phyloP scores from a whole-genome alignment of 176 grass and related monocot species.

The Oryza glaberrima region DNA sequence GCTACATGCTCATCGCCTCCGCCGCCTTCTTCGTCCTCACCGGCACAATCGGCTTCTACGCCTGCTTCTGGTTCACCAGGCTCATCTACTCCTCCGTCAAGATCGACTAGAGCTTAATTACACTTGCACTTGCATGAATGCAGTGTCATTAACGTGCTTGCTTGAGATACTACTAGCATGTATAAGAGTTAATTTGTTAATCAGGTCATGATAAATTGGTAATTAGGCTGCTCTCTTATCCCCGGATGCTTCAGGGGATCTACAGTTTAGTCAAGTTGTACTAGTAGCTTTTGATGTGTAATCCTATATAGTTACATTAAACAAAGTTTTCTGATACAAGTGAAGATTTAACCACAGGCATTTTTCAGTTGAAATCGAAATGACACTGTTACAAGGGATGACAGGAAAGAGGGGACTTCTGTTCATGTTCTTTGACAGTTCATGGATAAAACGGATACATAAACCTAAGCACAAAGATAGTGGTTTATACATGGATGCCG shows the following conservation, averaged over 20 bases:
- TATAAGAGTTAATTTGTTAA: neutral
- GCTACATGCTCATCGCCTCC: constrained; percentile 92
- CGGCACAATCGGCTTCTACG: constrained; percentile 77
- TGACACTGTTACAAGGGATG: neutral
- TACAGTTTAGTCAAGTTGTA: constrained; percentile 15
- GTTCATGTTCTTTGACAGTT: neutral
- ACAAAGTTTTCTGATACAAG: neutral
- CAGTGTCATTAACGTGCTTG: neutral
- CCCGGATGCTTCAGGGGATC: neutral
- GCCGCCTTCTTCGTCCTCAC: constrained; percentile 91
- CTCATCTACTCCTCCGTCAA: constrained; percentile 91
- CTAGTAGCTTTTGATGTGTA: neutral
- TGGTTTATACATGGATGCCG: constrained; percentile 1
- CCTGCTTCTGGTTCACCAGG: constrained; percentile 88
- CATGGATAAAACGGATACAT: neutral
- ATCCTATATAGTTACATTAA: neutral
- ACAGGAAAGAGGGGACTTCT: neutral
- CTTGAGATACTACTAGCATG: neutral
- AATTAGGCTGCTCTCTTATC: neutral
- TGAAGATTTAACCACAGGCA: neutral
- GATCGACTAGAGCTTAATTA: constrained; percentile 56
- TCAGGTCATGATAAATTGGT: neutral
- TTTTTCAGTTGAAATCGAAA: neutral
- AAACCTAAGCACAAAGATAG: neutral
- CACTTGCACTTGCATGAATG: neutral